Evolutionary conservation across 306 rosid species (phyloP).

Genomic region (Oxytropis ochrocephala): DNA sequence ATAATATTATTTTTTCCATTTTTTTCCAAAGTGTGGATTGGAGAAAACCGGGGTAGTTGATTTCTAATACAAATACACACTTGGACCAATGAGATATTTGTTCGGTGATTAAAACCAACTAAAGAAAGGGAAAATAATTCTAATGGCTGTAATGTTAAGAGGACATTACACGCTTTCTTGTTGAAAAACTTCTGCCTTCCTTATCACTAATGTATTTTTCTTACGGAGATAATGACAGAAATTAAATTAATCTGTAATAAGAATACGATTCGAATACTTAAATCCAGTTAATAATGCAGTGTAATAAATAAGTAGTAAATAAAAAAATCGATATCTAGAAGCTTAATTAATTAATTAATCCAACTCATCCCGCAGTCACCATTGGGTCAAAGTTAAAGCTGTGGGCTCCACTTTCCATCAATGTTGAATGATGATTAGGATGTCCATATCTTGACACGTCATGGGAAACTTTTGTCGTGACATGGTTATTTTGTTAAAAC

Average conservation of each 20-base stretch:
- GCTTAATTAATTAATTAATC: no score
- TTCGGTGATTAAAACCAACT: neutral
- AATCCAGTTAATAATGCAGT: neutral
- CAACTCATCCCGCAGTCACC: neutral
- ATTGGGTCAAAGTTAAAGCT: neutral
- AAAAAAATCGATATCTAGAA: neutral
- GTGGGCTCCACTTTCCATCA: slow-evolving; percentile 12
- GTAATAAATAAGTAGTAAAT: neutral
- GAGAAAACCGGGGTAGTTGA: slow-evolving; percentile 8
- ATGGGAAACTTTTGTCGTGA: neutral
- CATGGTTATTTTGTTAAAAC: neutral
- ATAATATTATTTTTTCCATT: neutral
- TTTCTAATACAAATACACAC: neutral
- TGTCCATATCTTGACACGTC: slow-evolving; percentile 12
- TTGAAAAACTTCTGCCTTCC: neutral
- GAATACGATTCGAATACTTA: neutral
- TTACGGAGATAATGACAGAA: neutral
- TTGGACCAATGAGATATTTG: neutral
- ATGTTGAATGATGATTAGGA: neutral
- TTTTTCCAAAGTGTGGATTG: neutral
- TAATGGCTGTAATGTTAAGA: neutral
- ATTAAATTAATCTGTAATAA: neutral
- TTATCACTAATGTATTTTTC: neutral
- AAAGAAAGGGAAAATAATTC: neutral
- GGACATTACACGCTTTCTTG: neutral